A percentile compares a stretch with the other conserved stretches of the same genome.
Conservation (phyloP, 306 rosid genomes). For the Mucuna pruriens region DNA sequence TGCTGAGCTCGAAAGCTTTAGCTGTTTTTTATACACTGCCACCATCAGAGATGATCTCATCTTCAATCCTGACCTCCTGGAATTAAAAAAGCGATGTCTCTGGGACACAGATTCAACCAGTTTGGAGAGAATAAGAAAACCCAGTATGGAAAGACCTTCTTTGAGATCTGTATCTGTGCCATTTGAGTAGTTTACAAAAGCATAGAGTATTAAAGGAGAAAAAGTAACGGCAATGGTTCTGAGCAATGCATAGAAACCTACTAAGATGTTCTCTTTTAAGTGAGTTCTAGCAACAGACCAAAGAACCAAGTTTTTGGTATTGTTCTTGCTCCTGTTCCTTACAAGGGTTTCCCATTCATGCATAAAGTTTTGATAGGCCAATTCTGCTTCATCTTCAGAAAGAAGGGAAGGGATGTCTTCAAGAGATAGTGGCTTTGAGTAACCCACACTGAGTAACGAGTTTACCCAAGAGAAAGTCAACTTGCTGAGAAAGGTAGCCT, state of each 20-base stretch:
- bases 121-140: conserved; percentile 54
- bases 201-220: conserved; percentile 71
- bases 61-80: conserved; percentile 75
- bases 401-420: conserved; percentile 69
- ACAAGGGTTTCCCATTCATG: conserved; percentile 58
- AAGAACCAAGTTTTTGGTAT: conserved; percentile 52
- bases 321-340: conserved; percentile 42
- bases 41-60: conserved; percentile 88
- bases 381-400: conserved; percentile 65
- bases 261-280: conserved; percentile 60
- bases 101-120: conserved; percentile 66
- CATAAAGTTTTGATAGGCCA: conserved; percentile 52
- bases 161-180: conserved; percentile 28
- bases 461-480: conserved; percentile 73
- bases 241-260: conserved; percentile 57
- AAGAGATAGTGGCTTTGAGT: conserved; percentile 56
- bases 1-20: conserved; percentile 68
- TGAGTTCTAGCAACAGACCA: conserved; percentile 53
- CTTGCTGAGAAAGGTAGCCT: conserved; percentile 51
- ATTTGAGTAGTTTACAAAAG: conserved; percentile 68
- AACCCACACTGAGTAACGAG: conserved; percentile 62
- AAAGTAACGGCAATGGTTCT: conserved; percentile 53
- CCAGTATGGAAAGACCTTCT: conserved; percentile 60
- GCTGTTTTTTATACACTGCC: conserved; percentile 70
- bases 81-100: conserved; percentile 67